These are phyloP conservation scores for Stylonectria norvegica DNA, from an alignment of 2,329 filamentous ascomycete species.

Conservation along the genomic window DNA sequence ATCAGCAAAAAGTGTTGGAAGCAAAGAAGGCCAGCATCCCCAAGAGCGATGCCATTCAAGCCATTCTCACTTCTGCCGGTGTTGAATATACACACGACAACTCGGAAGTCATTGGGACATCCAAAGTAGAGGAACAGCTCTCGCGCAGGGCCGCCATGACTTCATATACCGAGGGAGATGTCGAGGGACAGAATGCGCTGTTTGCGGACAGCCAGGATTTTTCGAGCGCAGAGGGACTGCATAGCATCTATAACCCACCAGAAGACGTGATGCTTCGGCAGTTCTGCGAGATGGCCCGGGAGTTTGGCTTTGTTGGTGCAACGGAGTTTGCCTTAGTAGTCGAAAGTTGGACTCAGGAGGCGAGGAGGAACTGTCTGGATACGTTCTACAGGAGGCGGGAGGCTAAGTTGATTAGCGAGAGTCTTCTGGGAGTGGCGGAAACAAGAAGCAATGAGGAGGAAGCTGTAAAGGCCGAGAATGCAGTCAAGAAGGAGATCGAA, in stretches of 20 bases:
- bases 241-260: conserved; percentile 64
- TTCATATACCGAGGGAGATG: conserved; percentile 41
- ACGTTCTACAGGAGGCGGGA: conserved; percentile 71
- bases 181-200: conserved; percentile 52
- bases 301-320: conserved; percentile 71
- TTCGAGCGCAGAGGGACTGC: conserved; percentile 29
- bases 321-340: conserved; percentile 87
- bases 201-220: conserved; percentile 52
- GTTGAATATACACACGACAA: conserved; percentile 97
- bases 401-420: conserved; percentile 42
- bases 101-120: conserved; percentile 87
- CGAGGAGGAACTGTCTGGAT: conserved; percentile 74
- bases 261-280: conserved; percentile 72
- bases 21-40: conserved; percentile 36
- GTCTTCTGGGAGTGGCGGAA: no score
- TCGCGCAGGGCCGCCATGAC: conserved; percentile 70
- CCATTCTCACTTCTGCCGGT: conserved; percentile 81
- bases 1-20: conserved; percentile 39
- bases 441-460: conserved; percentile 27
- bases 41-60: conserved; percentile 74
- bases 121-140: conserved; percentile 83
- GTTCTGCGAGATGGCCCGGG: conserved; percentile 84
- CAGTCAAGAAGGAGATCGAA: conserved; percentile 10
- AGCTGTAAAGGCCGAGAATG: conserved; percentile 18
- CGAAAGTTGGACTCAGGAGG: conserved; percentile 83